Base-by-base conservation (phyloP, 139 green algal genomes). In the Raphidocelis subcapitata region DNA sequence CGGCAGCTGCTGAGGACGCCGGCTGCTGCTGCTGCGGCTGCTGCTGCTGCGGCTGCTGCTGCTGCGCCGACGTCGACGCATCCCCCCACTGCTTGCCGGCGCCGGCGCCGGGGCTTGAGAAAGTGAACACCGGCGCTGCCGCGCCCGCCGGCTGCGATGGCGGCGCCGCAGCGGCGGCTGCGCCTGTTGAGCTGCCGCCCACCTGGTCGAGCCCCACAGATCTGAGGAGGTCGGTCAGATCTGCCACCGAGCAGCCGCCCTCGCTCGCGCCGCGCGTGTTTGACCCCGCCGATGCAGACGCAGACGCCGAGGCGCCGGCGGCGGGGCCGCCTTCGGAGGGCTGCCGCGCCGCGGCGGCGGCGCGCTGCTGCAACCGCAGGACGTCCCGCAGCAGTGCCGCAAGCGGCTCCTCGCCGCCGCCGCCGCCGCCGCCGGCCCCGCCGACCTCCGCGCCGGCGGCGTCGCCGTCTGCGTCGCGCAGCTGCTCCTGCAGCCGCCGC, bases 21-120 rank as follows among this genome's bases (percentile, higher is more conserved):
- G 64, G n/a, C 56, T 36, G 46, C 29, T 21, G 51, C 24, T 31
- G 29, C 29, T 65, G 26, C 2, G 60, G 16, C 36, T 24, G 15
- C 12, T 36, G 28, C 57, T 60, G 68, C 69, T 76, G 69, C 59
- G 68, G 61, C 70, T 69, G 69, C 28, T 32, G 60, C n/a, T 28
- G 60, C 49, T 69, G 70, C 70, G 41, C 41, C 41, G 41, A 12
- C 41, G 8, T 8, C 41, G 41, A 12, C 41, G 41, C 41, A 8
- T 8, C 41, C 41, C 8, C 41, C 12, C 41, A n/a, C n/a, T n/a
- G n/a, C n/a, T n/a, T n/a, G n/a, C n/a, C n/a, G n/a, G 41, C 12
- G 8, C 12, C 12, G 8, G 41, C 41, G 41, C 41, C 41, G 8
- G 41, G 41, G 41, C 41, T 49, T 12, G 41, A 49, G 41, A 49